These are phyloP conservation scores for Trichodelitschia bisporula DNA, from an alignment of 495 filamentous ascomycete genomes.

Conservation along the genomic window DNA sequence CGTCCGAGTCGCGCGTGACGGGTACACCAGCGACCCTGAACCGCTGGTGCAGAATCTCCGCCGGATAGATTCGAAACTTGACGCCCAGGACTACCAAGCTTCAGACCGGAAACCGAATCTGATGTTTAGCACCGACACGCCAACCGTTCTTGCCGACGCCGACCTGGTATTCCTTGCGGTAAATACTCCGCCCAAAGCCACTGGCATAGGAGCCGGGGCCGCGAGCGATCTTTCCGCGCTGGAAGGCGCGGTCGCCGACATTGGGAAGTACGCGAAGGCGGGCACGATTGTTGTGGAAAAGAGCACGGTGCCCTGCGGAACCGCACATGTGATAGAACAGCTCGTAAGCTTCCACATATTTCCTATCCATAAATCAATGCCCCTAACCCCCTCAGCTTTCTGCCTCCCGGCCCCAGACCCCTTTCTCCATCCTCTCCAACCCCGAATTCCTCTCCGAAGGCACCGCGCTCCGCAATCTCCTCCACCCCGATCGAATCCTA, in stretches of 20 bases:
- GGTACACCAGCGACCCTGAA: no score
- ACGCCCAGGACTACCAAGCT: no score
- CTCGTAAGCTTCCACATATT: no score
- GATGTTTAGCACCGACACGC: slow-evolving; percentile 44
- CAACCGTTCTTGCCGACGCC: slow-evolving; percentile 32
- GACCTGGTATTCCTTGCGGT: slow-evolving; percentile 61
- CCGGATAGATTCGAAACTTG: no score
- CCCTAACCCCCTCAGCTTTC: slow-evolving; percentile 47
- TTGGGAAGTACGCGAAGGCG: slow-evolving; percentile 36
- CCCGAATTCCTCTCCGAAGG: slow-evolving; percentile 70
- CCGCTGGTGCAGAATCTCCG: no score
- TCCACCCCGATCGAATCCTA: slow-evolving; percentile 47
- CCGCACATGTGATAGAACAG: no score
- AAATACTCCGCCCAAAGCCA: slow-evolving; percentile 57
- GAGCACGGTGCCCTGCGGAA: slow-evolving; percentile 59
- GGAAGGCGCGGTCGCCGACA: slow-evolving; percentile 40
- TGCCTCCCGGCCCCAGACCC: slow-evolving; percentile 27
- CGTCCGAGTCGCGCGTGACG: slow-evolving; percentile 37
- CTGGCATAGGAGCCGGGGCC: slow-evolving; percentile 41
- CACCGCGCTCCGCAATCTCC: slow-evolving; percentile 47
- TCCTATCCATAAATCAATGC: slow-evolving; percentile 41
- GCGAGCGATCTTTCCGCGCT: slow-evolving; percentile 50
- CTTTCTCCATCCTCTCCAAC: slow-evolving; percentile 62
- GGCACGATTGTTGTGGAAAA: slow-evolving; percentile 68
- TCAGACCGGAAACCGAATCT: slow-evolving; percentile 34